Evolutionary conservation across 371 early-diverging fungal genomes (phyloP).

Genomic region (Rhizopus sp.): DNA sequence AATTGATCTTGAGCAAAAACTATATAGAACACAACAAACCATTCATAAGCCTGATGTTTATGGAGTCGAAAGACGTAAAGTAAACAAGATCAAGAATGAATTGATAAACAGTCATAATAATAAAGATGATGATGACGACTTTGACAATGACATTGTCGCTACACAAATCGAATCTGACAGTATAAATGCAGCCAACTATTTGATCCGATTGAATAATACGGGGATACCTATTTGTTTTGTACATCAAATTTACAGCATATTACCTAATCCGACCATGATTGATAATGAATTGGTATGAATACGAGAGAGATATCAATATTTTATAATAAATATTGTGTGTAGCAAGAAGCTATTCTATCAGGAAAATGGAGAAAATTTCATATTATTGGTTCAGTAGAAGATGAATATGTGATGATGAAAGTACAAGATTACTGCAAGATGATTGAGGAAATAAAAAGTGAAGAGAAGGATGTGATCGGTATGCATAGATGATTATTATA

Average conservation of each 20-base stretch:
- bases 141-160: conserved; percentile 9
- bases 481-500: not conserved
- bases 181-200: conserved; percentile 31
- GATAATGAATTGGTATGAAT: conserved; percentile 42
- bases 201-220: conserved; percentile 23
- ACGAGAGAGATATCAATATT: not conserved
- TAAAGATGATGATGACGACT: conserved; percentile 16
- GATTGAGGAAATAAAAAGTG: conserved; percentile 28
- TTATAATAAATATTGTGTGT: not conserved
- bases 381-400: conserved; percentile 35
- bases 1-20: conserved; percentile 11
- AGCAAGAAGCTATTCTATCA: conserved; percentile 30
- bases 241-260: conserved; percentile 44
- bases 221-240: conserved; percentile 29
- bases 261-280: conserved; percentile 33
- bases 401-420: conserved; percentile 33
- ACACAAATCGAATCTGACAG: conserved; percentile 26
- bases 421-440: conserved; percentile 26
- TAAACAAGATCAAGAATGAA: conserved; percentile 1
- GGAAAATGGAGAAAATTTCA: conserved; percentile 39
- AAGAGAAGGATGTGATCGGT: conserved; percentile 8
- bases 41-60: conserved; percentile 34
- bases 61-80: conserved; percentile 16
- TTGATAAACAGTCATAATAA: not conserved
- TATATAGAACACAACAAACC: conserved; percentile 17